phyloP scores from a whole-genome alignment of 805 yeast species.

The Torulaspora gathmanii region DNA sequence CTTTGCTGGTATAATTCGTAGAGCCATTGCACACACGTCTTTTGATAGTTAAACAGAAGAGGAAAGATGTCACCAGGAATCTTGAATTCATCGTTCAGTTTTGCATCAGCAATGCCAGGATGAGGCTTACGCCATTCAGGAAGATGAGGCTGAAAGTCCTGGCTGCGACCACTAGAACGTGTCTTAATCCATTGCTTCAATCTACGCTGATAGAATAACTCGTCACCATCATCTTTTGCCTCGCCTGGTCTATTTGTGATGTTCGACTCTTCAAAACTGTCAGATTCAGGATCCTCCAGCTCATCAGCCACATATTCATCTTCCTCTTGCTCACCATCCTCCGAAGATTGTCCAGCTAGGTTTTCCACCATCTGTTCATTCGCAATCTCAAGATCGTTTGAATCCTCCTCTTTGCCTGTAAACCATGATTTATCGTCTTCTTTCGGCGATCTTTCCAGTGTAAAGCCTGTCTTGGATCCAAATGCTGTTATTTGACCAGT shows the following conservation, averaged over 20 bases:
- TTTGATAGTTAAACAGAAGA: constrained; percentile 84
- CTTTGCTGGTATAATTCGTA: constrained; percentile 88
- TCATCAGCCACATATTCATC: constrained; percentile 27
- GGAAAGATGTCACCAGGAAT: constrained; percentile 91
- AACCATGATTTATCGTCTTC: constrained; percentile 15
- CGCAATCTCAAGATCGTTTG: constrained; percentile 13
- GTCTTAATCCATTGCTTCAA: constrained; percentile 53
- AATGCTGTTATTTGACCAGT: constrained; percentile 94
- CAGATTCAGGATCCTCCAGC: constrained; percentile 13
- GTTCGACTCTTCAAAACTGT: constrained; percentile 22
- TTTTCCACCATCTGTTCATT: constrained; percentile 25
- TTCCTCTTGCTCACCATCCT: constrained; percentile 19
- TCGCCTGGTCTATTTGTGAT: constrained; percentile 29
- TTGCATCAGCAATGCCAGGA: constrained; percentile 72
- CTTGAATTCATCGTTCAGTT: constrained; percentile 59
- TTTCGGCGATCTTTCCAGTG: constrained; percentile 31
- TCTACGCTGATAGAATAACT: constrained; percentile 54
- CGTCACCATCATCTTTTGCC: constrained; percentile 75
- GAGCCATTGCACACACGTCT: constrained; percentile 96
- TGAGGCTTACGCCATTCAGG: constrained; percentile 74
- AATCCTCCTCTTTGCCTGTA: not conserved
- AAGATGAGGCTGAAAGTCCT: constrained; percentile 17
- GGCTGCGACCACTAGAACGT: constrained; percentile 42
- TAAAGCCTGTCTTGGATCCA: constrained; percentile 62
- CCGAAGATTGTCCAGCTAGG: constrained; percentile 24